Percentiles rank a stretch among this genome's conserved stretches.
phyloP scores from a whole-genome alignment of 768 basidiomycete genomes.

The Auriscalpium microsporum region DNA sequence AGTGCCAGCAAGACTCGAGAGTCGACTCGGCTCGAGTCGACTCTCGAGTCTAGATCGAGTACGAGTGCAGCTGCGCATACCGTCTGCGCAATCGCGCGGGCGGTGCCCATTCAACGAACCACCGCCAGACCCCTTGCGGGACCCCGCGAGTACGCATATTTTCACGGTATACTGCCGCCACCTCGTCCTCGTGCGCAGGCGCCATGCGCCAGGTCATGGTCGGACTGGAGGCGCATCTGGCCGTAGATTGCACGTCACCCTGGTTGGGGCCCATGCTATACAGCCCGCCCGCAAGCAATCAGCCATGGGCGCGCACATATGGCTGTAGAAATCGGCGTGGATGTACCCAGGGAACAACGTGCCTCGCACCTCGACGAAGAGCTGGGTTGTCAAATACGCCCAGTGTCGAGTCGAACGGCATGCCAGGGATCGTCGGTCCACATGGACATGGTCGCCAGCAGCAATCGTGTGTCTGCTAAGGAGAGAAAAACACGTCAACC shows the following conservation, averaged over 20 bases:
- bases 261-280: constrained; percentile 28
- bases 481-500: not conserved
- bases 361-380: constrained; percentile 37
- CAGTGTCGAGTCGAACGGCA: constrained; percentile 41
- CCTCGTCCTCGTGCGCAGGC: no score
- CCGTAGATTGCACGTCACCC: constrained; percentile 33
- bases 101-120: no score
- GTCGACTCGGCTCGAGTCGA: no score
- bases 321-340: constrained; percentile 6
- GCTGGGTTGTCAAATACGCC: constrained; percentile 34
- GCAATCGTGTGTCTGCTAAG: constrained; percentile 12
- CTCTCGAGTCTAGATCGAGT: no score
- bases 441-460: constrained; percentile 12
- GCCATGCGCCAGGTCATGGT: constrained; percentile 22
- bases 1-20: no score
- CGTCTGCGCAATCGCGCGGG: no score
- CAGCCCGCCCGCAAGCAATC: not conserved
- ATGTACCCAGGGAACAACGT: constrained; percentile 31
- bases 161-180: no score
- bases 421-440: constrained; percentile 22
- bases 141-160: no score
- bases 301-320: no score
- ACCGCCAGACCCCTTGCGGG: no score
- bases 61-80: no score
- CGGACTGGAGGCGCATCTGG: constrained; percentile 38